Evolutionary conservation across 2,329 filamentous ascomycete species (phyloP).

Genomic region (Penicillium vulpinum): DNA sequence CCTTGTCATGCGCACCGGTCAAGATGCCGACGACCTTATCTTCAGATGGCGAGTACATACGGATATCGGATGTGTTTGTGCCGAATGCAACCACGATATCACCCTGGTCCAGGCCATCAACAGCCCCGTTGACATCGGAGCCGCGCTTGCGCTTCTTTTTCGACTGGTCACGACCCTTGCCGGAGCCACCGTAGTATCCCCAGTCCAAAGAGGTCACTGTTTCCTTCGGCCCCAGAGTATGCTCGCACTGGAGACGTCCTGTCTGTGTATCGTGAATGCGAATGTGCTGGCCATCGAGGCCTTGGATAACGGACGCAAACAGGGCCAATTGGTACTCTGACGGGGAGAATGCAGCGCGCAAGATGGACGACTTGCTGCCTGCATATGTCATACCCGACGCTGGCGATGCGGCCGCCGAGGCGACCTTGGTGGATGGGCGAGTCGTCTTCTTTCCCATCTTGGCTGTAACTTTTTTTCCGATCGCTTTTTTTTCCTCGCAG

Average conservation of each 20-base stretch:
- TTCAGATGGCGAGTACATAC: slow-evolving; percentile 52
- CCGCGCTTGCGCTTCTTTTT: slow-evolving; percentile 56
- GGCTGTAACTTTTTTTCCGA: slow-evolving; percentile 17
- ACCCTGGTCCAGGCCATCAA: slow-evolving; percentile 36
- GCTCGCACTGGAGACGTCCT: slow-evolving; percentile 52
- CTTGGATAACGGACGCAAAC: slow-evolving; percentile 56
- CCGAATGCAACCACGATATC: slow-evolving; percentile 52
- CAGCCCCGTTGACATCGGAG: slow-evolving; percentile 42
- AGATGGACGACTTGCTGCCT: slow-evolving; percentile 49
- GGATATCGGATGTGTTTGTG: slow-evolving; percentile 50
- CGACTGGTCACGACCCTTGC: slow-evolving; percentile 39
- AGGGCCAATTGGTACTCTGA: slow-evolving; percentile 53
- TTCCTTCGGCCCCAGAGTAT: slow-evolving; percentile 49
- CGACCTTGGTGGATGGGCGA: slow-evolving; percentile 46
- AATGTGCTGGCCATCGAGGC: slow-evolving; percentile 53
- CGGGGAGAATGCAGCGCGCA: slow-evolving; percentile 53
- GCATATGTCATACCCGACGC: slow-evolving; percentile 37
- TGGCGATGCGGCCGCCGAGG: slow-evolving; percentile 44
- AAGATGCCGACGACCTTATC: slow-evolving; percentile 49
- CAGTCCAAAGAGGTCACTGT: slow-evolving; percentile 53
- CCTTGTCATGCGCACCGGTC: slow-evolving; percentile 49
- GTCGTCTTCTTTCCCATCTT: slow-evolving; percentile 50
- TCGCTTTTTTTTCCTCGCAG: slow-evolving; percentile 10
- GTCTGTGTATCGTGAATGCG: slow-evolving; percentile 54
- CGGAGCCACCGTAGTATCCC: slow-evolving; percentile 45